Evolutionary conservation across 1,139 yeast species (phyloP).

Genomic region (Pichia inconspicua): DNA sequence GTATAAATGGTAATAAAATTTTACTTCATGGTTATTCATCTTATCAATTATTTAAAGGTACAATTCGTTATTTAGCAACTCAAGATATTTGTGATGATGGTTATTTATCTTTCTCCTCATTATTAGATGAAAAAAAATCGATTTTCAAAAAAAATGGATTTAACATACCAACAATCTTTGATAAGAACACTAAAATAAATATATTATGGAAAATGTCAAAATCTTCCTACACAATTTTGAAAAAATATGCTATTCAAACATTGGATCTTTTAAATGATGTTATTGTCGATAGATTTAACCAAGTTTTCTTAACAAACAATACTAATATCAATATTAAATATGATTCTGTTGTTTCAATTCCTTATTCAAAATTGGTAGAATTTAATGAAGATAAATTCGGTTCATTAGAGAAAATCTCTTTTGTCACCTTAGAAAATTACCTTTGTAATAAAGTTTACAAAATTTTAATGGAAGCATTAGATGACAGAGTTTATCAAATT

Average conservation of each 20-base stretch:
- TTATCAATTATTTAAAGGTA: conserved; percentile 86
- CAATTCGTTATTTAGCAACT: conserved; percentile 71
- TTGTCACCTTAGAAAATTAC: conserved; percentile 61
- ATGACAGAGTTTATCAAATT: conserved; percentile 49
- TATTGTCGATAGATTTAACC: conserved; percentile 75
- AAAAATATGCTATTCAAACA: conserved; percentile 62
- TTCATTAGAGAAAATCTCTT: conserved; percentile 67
- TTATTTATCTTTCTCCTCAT: conserved; percentile 58
- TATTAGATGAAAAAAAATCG: conserved; percentile 42
- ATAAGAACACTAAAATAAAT: conserved; percentile 66
- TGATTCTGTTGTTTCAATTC: conserved; percentile 53
- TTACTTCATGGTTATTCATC: conserved; percentile 83
- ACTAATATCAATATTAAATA: conserved; percentile 50
- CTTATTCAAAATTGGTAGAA: conserved; percentile 24
- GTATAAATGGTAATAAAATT: conserved; percentile 63
- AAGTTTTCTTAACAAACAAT: conserved; percentile 67
- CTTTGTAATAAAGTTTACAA: conserved; percentile 53
- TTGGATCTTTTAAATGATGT: conserved; percentile 65
- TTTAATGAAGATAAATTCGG: conserved; percentile 41
- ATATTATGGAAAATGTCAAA: conserved; percentile 75
- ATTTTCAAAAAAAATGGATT: conserved; percentile 52
- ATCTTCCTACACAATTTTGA: conserved; percentile 56
- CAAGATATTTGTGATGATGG: conserved; percentile 59
- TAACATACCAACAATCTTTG: conserved; percentile 68
- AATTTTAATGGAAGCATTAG: conserved; percentile 57